A percentile compares a stretch with the other conserved stretches of the same genome.
Conservation (phyloP, 1,284 basidiomycete genomes). For the Cutaneotrichosporon sp. region DNA sequence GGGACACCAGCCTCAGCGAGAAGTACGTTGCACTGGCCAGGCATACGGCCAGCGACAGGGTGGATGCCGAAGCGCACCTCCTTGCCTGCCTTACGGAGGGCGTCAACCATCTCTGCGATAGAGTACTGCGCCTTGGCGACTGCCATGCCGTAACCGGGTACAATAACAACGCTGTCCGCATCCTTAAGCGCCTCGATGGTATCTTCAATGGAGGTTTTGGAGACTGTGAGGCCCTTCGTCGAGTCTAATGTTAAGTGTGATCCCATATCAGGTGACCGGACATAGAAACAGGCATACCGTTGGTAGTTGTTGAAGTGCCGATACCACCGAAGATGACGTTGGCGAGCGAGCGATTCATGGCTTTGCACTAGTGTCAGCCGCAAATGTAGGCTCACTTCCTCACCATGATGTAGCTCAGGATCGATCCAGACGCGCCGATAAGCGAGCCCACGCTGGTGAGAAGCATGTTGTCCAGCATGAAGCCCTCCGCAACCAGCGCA, state of each 20-base stretch:
- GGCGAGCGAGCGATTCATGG: conserved; percentile 60
- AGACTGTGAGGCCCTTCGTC: conserved; percentile 68
- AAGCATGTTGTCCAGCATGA: conserved; percentile 79
- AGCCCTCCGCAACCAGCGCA: conserved; percentile 83
- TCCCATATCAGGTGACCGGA: too few relatives aligned
- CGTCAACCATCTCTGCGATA: conserved; percentile 70
- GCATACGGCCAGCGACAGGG: conserved; percentile 45
- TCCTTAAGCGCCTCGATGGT: conserved; percentile 68
- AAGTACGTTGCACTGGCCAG: conserved; percentile 70
- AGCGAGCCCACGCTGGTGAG: conserved; percentile 72
- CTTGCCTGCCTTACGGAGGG: conserved; percentile 64
- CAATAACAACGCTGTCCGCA: conserved; percentile 76
- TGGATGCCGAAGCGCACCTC: conserved; percentile 56
- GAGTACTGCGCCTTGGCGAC: conserved; percentile 83
- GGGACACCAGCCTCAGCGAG: conserved; percentile 80
- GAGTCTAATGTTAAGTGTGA: too few relatives aligned
- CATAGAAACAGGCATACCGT: too few relatives aligned
- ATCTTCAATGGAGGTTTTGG: conserved; percentile 69
- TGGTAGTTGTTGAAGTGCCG: conserved; percentile 54
- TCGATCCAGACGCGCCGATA: conserved; percentile 81
- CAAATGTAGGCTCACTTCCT: conserved; percentile 7
- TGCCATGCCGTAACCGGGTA: conserved; percentile 81
- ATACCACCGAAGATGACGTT: conserved; percentile 59
- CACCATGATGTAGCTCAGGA: conserved; percentile 85
- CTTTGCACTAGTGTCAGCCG: conserved; percentile 60